Evolutionary conservation across 176 grass and related monocot genomes (phyloP), one percentile per base, ranked within the genome.

Genomic region (Tillandsia fasciculata): DNA sequence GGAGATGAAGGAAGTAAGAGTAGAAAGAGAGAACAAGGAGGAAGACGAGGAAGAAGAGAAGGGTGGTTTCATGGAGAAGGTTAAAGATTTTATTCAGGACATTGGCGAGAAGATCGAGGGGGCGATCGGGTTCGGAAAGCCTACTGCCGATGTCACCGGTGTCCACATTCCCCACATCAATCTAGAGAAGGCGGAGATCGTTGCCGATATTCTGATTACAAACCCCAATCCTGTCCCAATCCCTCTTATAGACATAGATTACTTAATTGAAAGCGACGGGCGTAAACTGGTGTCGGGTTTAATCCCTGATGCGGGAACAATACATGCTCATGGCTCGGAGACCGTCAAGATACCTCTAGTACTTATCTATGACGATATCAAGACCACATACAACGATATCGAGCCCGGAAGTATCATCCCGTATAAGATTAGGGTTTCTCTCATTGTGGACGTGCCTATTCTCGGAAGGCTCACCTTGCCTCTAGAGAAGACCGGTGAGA

Each of bases 171-270:
- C 89, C 1, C 79, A 82, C 80, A 97, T 97, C 80, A 85, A 79
- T 76, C 78, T 97, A 42, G 61, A 97, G 48, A 91, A 91, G 64
- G 89, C 89, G 0, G 94, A 97, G 52, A 63, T 97, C 70, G 79
- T 97, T 50, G 77, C 90, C n/a, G 94, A 97, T 78, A 69, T 97
- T 9, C 84, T 89, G 71, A 87, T 97, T 80, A 90, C 81, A 63
- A 97, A 92, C 72, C 94, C 94, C 70, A 97, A 92, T 74, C 89
- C 94, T 11, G 73, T 97, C 3, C 94, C 94, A n/a, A 88, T 97
- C 74, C 94, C 94, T 63, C 89, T 92, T 17, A 78, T 93, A 11
- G 94, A 97, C 87, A 97, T 97, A 54, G 82, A 97, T 64, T 97
- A 97, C 85, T 85, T 90, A 71, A 85, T 97, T 64, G 94, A 97